Evolutionary conservation across 2,329 filamentous ascomycete species (phyloP), one percentile per base, ranked within the genome.

Genomic region (Tolypocladium ophioglossoides): DNA sequence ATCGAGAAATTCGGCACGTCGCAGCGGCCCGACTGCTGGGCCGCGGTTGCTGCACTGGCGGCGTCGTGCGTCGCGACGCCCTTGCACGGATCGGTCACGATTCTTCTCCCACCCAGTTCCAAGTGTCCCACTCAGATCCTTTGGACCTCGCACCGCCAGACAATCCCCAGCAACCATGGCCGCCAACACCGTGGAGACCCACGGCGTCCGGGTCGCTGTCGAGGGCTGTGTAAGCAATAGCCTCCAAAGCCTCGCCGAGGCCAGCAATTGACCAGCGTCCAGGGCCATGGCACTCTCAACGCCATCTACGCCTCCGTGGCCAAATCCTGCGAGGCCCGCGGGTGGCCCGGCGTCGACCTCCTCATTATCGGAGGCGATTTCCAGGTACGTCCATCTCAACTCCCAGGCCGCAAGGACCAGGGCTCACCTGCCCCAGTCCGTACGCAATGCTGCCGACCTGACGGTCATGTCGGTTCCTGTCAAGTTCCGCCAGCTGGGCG

Each of bases 281-380:
- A 94, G 89, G 92, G 92, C 55, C 94, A 99, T 72, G 94, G 94
- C 59, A 89, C 86, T 1, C 82, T 99, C 52, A 82, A 97, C 67
- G 87, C 89, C 55, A 97, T 99, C 62, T 99, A 97, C 69, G 82
- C 86, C 1, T 86, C 89, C 1, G 82, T 95, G 30, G 74, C 79
- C 41, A 77, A 81, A 58, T 79, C 89, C 11, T 89, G 86, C 68
- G 75, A 82, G 59, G 74, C 79, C 48, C 87, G 87, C 62, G 80
- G 80, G 27, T 96, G 92, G 91, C 77, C 87, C 59, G 82, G 80
- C 37, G 83, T 97, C 34, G 94, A 99, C 68, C 72, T 96, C 12
- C 74, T 99, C 61, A 95, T 99, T 64, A 96, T 99, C 63, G 90
- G 92, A 54, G 94, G 94, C 32, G 94, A 99, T 67, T 99, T 99